Conservation (phyloP, 352 stramenopile genomes). For the Hyphochytrium catenoides region DNA sequence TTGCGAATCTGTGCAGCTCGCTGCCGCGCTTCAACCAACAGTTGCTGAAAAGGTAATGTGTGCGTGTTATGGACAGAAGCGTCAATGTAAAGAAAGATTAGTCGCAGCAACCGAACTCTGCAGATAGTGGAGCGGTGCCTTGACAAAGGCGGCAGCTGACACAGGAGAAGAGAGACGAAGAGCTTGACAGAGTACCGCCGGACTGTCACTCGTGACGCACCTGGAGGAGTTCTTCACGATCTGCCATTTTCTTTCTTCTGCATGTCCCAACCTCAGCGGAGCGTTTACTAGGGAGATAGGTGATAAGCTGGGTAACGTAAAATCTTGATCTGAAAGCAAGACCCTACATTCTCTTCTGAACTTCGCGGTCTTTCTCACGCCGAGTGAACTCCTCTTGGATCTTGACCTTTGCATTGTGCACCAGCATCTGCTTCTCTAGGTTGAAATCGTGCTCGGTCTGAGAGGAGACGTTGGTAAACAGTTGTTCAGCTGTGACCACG, state of each 20-base stretch:
- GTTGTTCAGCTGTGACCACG: not conserved
- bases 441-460: constrained; percentile 97
- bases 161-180: too few relatives aligned
- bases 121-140: too few relatives aligned
- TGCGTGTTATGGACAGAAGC: not conserved
- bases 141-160: too few relatives aligned
- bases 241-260: constrained; percentile 90
- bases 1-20: constrained; percentile 23
- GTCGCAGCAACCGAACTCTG: too few relatives aligned
- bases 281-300: constrained; percentile 25
- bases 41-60: constrained; percentile 13
- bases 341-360: constrained; percentile 68
- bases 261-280: constrained; percentile 82
- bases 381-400: constrained; percentile 92
- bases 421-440: constrained; percentile 94
- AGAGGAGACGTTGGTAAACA: not conserved
- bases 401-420: constrained; percentile 92
- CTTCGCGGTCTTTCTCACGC: constrained; percentile 90
- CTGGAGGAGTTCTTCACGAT: constrained; percentile 64
- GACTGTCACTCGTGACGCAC: constrained; percentile 1
- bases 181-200: not conserved
- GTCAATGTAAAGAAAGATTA: too few relatives aligned
- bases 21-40: constrained; percentile 32
- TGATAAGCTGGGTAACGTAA: not conserved
- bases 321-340: not conserved